Conservation (phyloP, 1,139 yeast genomes). For the Scheffersomyces insectosa region DNA sequence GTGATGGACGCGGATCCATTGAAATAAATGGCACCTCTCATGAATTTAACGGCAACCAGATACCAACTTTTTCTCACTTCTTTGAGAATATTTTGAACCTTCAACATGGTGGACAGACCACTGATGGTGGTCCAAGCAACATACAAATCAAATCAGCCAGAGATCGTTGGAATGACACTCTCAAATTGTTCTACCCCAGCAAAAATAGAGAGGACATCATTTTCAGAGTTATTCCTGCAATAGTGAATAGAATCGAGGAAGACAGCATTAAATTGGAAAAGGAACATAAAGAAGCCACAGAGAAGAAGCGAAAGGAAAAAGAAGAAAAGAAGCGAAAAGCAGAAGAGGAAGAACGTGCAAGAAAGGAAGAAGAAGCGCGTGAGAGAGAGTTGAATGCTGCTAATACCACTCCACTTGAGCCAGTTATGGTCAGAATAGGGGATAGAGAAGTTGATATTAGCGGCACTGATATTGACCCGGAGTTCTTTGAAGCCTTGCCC, state of each 20-base stretch:
- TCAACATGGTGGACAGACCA: constrained; percentile 3
- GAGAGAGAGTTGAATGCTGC: constrained; percentile 32
- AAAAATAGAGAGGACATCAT: constrained; percentile 40
- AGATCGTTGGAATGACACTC: constrained; percentile 71
- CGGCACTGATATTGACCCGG: constrained; percentile 91
- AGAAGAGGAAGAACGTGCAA: constrained; percentile 32
- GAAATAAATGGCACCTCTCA: constrained; percentile 1
- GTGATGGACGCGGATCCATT: constrained; percentile 10
- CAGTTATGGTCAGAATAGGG: constrained; percentile 73
- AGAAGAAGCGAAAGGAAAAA: constrained; percentile 23
- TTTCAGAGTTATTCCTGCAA: constrained; percentile 47
- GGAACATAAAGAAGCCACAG: constrained; percentile 32
- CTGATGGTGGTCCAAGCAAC: constrained; percentile 16
- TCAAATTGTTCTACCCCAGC: constrained; percentile 46
- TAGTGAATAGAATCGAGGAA: constrained; percentile 54
- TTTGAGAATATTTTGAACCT: neutral
- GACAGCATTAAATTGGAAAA: constrained; percentile 39
- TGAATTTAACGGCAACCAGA: neutral
- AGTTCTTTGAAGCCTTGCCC: constrained; percentile 85
- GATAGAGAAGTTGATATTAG: constrained; percentile 82
- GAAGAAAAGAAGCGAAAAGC: constrained; percentile 28
- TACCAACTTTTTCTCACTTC: neutral
- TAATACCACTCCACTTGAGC: constrained; percentile 26
- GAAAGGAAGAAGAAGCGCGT: constrained; percentile 36
- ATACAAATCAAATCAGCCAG: constrained; percentile 55